Conservation (phyloP, 352 stramenopile genomes). For the Phytopythium montanum region DNA sequence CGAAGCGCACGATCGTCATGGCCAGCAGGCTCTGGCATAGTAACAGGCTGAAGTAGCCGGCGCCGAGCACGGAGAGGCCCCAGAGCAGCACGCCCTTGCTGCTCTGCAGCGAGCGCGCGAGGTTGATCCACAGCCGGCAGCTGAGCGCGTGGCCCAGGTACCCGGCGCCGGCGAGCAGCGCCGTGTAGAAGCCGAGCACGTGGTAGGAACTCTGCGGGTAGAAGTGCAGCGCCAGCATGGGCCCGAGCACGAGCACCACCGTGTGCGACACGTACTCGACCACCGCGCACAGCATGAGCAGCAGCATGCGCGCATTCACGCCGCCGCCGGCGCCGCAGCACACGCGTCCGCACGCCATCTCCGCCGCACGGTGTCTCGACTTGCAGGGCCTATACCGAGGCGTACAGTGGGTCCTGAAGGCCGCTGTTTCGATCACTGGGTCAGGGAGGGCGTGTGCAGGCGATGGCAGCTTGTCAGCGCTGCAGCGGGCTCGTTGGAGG, state of each 20-base stretch:
- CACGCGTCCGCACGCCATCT: constrained; percentile 27
- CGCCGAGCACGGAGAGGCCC: constrained; percentile 62
- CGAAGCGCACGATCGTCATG: constrained; percentile 77
- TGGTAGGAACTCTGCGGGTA: constrained; percentile 71
- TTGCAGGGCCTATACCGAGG: too few species aligned
- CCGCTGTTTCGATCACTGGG: neutral
- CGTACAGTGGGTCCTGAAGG: neutral
- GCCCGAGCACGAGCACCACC: constrained; percentile 61
- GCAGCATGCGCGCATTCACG: constrained; percentile 70
- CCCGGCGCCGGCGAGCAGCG: constrained; percentile 56
- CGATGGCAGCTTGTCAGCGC: neutral
- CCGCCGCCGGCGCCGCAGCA: constrained; percentile 44
- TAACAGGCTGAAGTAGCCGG: constrained; percentile 68
- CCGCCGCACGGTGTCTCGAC: neutral
- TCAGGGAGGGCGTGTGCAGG: neutral
- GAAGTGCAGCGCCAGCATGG: constrained; percentile 76
- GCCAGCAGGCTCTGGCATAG: constrained; percentile 73
- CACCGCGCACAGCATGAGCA: constrained; percentile 76
- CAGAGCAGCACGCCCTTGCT: constrained; percentile 82
- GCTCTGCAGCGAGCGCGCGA: constrained; percentile 66
- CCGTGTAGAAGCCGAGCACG: constrained; percentile 74
- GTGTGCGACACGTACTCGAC: constrained; percentile 77
- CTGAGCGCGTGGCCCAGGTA: constrained; percentile 69
- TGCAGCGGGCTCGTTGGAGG: neutral
- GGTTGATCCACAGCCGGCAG: constrained; percentile 79